These are phyloP conservation scores for Chaetoscypha palmicola DNA, from an alignment of 2,329 filamentous ascomycete species.

Conservation along the genomic window DNA sequence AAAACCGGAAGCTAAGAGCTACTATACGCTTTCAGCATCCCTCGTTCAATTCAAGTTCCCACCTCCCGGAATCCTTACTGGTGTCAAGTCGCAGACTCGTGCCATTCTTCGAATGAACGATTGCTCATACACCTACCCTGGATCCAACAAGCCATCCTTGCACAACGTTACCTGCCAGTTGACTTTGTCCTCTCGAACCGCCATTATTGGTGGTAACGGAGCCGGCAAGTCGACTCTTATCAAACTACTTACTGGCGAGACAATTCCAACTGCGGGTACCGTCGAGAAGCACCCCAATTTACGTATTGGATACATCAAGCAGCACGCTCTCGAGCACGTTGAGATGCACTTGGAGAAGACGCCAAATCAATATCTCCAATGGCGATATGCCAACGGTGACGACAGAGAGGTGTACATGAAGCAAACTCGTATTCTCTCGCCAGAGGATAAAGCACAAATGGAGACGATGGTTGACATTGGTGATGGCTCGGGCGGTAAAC, in stretches of 20 bases:
- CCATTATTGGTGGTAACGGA: slow-evolving; percentile 95
- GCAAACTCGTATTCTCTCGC: slow-evolving; percentile 85
- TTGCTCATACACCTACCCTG: slow-evolving; percentile 91
- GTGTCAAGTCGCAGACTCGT: slow-evolving; percentile 90
- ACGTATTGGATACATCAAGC: slow-evolving; percentile 99
- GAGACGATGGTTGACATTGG: slow-evolving; percentile 79
- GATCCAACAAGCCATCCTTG: slow-evolving; percentile 79
- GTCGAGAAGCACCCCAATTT: slow-evolving; percentile 98
- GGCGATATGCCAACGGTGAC: slow-evolving; percentile 95
- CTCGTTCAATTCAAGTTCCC: slow-evolving; percentile 97
- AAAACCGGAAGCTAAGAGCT: slow-evolving; percentile 92
- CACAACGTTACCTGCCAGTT: slow-evolving; percentile 81
- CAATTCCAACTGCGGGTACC: slow-evolving; percentile 72
- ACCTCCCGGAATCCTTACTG: slow-evolving; percentile 83
- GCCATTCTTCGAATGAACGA: slow-evolving; percentile 94
- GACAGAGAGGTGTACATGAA: slow-evolving; percentile 97
- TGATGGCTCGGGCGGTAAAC: slow-evolving; percentile 65
- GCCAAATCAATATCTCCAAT: slow-evolving; percentile 96
- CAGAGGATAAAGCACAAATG: slow-evolving; percentile 82
- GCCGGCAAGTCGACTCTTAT: slow-evolving; percentile 97
- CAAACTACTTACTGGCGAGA: slow-evolving; percentile 91
- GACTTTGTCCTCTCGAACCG: slow-evolving; percentile 82
- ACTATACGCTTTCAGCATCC: slow-evolving; percentile 88
- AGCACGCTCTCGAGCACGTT: slow-evolving; percentile 97
- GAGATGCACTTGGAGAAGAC: slow-evolving; percentile 99